phyloP scores from a whole-genome alignment of 1,139 yeast genomes.

The Sugiyamaella paludigena region DNA sequence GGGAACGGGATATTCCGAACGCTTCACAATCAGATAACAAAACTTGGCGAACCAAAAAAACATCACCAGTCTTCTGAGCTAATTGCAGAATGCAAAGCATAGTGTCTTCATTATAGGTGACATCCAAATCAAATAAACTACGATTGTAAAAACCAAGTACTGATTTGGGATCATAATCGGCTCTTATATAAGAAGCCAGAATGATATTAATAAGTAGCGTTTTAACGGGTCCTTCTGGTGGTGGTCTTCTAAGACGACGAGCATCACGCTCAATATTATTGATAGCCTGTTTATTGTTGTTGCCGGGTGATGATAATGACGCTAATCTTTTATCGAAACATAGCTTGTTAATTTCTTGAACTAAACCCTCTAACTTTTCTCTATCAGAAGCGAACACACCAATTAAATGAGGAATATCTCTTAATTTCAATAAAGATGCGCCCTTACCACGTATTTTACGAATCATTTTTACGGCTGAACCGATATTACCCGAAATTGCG shows the following conservation, averaged over 20 bases:
- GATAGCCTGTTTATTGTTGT: too few species aligned
- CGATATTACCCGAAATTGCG: slow-evolving; percentile 23
- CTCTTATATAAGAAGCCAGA: slow-evolving; percentile 17
- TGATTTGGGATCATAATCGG: slow-evolving; percentile 7
- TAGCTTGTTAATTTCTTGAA: not conserved
- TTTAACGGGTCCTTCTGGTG: slow-evolving; percentile 23
- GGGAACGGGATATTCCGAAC: slow-evolving; percentile 17
- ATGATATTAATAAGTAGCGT: slow-evolving; percentile 31
- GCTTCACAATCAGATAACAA: slow-evolving; percentile 19
- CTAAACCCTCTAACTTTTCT: too few species aligned
- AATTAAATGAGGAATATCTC: slow-evolving; percentile 4
- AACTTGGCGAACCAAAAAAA: slow-evolving; percentile 20
- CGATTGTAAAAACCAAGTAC: slow-evolving; percentile 23
- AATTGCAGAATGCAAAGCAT: slow-evolving; percentile 21
- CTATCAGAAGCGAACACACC: not conserved
- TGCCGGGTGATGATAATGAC: too few species aligned
- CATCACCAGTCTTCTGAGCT: slow-evolving; percentile 19
- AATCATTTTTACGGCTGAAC: slow-evolving; percentile 19
- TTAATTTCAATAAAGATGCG: slow-evolving; percentile 15
- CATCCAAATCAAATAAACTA: slow-evolving; percentile 18
- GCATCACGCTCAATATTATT: not conserved
- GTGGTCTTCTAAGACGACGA: slow-evolving; percentile 12
- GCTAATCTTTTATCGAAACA: not conserved
- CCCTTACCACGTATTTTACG: slow-evolving; percentile 29
- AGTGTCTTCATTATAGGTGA: slow-evolving; percentile 31